Percentiles rank a stretch among this genome's conserved stretches.
phyloP scores from a whole-genome alignment of 768 basidiomycete species.

The Multifurca ochricompacta region DNA sequence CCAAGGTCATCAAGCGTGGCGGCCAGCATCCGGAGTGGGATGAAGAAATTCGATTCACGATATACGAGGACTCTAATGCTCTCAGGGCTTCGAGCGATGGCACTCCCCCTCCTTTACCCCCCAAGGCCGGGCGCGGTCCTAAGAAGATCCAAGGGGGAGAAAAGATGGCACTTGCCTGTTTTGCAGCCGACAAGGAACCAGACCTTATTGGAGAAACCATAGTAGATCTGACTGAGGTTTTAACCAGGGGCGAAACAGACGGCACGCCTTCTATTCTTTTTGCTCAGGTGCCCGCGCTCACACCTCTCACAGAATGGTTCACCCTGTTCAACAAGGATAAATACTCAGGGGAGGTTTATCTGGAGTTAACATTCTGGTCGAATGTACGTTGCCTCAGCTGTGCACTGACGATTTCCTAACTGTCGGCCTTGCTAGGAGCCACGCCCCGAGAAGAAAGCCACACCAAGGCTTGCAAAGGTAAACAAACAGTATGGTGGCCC shows the following conservation, averaged over 20 bases:
- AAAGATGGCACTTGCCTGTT: constrained; percentile 76
- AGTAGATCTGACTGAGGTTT: constrained; percentile 81
- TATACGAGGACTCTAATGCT: constrained; percentile 64
- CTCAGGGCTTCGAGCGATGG: constrained; percentile 14
- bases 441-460: constrained; percentile 61
- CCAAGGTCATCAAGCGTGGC: constrained; percentile 91
- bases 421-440: constrained; percentile 47
- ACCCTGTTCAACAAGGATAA: constrained; percentile 83
- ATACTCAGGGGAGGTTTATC: constrained; percentile 91
- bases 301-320: constrained; percentile 76
- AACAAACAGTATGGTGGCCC: constrained; percentile 70
- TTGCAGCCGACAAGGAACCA: constrained; percentile 94
- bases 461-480: constrained; percentile 41
- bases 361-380: constrained; percentile 96
- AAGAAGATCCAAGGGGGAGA: constrained; percentile 62
- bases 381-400: constrained; percentile 48
- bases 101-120: constrained; percentile 62
- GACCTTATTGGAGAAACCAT: constrained; percentile 89
- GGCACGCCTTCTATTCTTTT: constrained; percentile 43
- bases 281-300: constrained; percentile 9
- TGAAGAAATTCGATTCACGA: constrained; percentile 89
- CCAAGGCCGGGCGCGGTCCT: constrained; percentile 39
- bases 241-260: constrained; percentile 95
- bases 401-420: not conserved
- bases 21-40: constrained; percentile 99